Evolutionary conservation across 345 rosid genomes (phyloP).

Genomic region (Dipteronia dyeriana): DNA sequence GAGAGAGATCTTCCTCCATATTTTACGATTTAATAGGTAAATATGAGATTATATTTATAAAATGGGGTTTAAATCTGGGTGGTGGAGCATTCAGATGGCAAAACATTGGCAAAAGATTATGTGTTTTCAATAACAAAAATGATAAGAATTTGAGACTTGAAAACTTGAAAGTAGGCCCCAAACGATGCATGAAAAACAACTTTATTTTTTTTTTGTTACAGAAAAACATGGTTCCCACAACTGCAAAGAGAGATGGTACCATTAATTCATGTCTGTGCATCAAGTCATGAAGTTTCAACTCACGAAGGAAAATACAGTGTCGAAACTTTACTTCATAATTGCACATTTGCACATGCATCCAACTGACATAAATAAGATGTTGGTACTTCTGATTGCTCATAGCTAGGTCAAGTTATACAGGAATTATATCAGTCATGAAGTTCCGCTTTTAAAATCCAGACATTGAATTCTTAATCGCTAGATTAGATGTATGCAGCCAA

Average conservation of each 20-base stretch:
- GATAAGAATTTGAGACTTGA: background rate
- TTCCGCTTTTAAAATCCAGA: background rate
- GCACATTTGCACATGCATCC: conserved; percentile 46
- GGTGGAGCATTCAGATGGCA: no score
- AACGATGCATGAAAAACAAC: background rate
- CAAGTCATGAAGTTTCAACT: background rate
- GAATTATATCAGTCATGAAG: background rate
- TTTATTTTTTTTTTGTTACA: background rate
- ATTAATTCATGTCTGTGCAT: background rate
- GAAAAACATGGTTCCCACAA: conserved; percentile 17
- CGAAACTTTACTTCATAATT: conserved; percentile 26
- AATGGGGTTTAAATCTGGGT: no score
- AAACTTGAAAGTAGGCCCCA: background rate
- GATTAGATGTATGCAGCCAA: background rate
- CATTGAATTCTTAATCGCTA: background rate
- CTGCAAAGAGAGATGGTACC: conserved; percentile 1
- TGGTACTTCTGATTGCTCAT: background rate
- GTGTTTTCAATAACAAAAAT: no score
- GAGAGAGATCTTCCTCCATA: no score
- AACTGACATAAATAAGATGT: conserved; percentile 26
- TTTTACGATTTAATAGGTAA: no score
- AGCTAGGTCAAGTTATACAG: background rate
- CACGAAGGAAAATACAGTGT: background rate
- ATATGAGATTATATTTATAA: no score
- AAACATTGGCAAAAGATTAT: no score